Evolutionary conservation across 192 early-diverging fungal species (phyloP), one percentile per base, ranked within the genome.

Genomic region (Gaertneriomyces semiglobifer): DNA sequence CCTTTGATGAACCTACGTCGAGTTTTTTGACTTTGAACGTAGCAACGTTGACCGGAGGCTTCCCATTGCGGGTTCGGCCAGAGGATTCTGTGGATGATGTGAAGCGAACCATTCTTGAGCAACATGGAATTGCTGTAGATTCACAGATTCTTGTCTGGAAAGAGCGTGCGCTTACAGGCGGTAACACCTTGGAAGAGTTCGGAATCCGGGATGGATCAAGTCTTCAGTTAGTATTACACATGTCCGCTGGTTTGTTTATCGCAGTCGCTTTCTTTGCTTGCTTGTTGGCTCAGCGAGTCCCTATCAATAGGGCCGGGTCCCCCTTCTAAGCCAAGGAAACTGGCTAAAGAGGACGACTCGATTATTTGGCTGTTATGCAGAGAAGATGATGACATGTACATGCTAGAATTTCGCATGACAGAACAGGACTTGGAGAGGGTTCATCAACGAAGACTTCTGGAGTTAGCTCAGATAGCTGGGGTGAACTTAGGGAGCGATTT

Each of bases 341-440:
- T 38, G 4, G 50, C 39, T 10, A 68, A 75, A 53, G 69, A 77
- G 18, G 77, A 80, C 19, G 80, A 82, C 51, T 63, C 75, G 4
- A 74, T 84, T 6, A 74, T 84, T 7, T 66, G 81, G 4, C 66
- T 84, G 7, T 71, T 84, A 10, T 82, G 82, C 63, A 84, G 82
- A 63, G 79, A 84, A 73, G 63, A 80, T 58, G 72, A 78, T n/a
- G 82, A 82, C 50, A 65, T 80, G 20, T 84, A 77, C 65, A 81
- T 84, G 75, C 62, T 84, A 11, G 82, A 84, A 56, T 62, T 84
- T 16, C 82, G 77, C 59, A 65, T 84, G 61, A 72, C 69, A 41
- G 80, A 80, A 40, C 39, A 20, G 39, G n/a, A 53, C 6, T 46
- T 60, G 54, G 60, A 41, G 20, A 43, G 53, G 41, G 53, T 41